Evolutionary conservation across 768 basidiomycete species (phyloP).

Genomic region (Termitomyces sp.): DNA sequence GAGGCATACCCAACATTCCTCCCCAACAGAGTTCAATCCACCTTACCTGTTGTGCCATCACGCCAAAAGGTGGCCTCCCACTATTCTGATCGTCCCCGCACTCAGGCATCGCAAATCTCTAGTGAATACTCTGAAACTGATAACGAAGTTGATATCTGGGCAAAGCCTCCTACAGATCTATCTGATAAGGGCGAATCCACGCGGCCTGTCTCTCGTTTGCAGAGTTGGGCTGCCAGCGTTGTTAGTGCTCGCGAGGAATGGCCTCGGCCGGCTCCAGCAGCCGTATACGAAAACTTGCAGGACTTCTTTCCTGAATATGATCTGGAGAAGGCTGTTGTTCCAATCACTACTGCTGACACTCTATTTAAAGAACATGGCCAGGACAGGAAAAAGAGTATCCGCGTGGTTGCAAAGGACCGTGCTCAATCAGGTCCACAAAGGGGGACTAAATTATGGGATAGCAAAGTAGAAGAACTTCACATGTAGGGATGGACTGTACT

Average conservation of each 20-base stretch:
- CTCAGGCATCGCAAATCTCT: not conserved
- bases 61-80: not conserved
- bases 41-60: not conserved
- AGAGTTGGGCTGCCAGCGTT: conserved; percentile 3
- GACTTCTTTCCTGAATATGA: conserved; percentile 88
- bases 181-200: conserved; percentile 2
- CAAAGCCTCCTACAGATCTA: conserved; percentile 29
- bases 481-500: conserved; percentile 14
- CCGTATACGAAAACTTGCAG: conserved; percentile 77
- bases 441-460: conserved; percentile 43
- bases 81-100: not conserved
- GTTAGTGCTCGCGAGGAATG: conserved; percentile 27
- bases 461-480: conserved; percentile 40
- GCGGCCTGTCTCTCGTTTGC: conserved; percentile 7
- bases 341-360: conserved; percentile 51
- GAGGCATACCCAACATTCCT: conserved; percentile 3
- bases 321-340: conserved; percentile 81
- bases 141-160: conserved; percentile 28
- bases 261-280: conserved; percentile 69
- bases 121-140: conserved; percentile 9
- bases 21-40: not conserved
- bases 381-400: conserved; percentile 63
- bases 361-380: conserved; percentile 4
- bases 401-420: conserved; percentile 75
- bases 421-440: conserved; percentile 41